Conservation (phyloP, 2,329 filamentous ascomycete genomes). For the Cytospora piceicola region DNA sequence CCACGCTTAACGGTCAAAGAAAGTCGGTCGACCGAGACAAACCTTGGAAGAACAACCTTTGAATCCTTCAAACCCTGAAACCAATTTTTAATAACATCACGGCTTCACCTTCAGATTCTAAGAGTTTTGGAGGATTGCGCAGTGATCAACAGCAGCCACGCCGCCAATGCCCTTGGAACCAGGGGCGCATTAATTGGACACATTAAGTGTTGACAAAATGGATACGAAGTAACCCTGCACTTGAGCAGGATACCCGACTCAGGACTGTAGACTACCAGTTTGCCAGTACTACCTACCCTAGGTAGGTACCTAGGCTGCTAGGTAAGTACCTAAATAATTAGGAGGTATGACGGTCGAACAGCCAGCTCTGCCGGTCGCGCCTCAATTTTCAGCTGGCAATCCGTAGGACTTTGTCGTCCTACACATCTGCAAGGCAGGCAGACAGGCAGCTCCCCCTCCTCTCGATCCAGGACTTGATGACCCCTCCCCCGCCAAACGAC, state of each 20-base stretch:
- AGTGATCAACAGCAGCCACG: background rate
- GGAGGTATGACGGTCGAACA: too few species aligned
- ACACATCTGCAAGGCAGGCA: background rate
- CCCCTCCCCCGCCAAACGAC: background rate
- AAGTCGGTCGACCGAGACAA: background rate
- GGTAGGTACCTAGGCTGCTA: background rate
- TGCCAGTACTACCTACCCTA: background rate
- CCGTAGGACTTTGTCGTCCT: slow-evolving; percentile 1
- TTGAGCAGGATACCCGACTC: background rate
- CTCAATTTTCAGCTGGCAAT: background rate
- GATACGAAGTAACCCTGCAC: too few species aligned
- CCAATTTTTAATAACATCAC: too few species aligned
- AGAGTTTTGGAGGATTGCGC: background rate
- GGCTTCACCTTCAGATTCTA: too few species aligned
- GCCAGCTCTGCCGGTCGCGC: background rate
- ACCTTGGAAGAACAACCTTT: background rate
- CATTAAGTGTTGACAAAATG: too few species aligned
- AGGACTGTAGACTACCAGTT: background rate
- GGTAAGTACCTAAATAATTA: too few species aligned
- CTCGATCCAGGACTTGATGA: background rate
- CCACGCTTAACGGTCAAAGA: slow-evolving; percentile 17
- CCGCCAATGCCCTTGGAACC: slow-evolving; percentile 1
- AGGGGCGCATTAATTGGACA: too few species aligned
- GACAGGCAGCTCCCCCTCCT: background rate
- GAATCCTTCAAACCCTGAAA: too few species aligned